Evolutionary conservation across 257 asterid genomes (phyloP).

Genomic region (Solanum clarkiae): DNA sequence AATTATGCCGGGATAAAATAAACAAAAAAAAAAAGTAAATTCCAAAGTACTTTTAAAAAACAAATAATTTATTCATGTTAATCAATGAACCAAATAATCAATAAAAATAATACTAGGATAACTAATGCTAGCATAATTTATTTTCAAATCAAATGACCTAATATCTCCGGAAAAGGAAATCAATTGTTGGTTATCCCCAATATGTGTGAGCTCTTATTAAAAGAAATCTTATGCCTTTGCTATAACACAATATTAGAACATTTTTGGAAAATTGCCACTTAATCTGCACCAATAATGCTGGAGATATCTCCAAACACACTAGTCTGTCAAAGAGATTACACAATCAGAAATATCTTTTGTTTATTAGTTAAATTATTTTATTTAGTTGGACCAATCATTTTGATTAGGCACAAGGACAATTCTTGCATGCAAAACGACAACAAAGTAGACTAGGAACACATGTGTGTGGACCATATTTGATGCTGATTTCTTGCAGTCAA

Average conservation of each 20-base stretch:
- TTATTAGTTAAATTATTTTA: background rate
- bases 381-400: background rate
- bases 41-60: background rate
- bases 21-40: no score
- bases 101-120: no score
- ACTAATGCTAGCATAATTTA: no score
- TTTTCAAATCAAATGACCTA: no score
- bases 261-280: background rate
- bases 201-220: background rate
- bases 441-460: background rate
- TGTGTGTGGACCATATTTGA: background rate
- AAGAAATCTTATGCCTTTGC: background rate
- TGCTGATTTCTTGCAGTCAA: slow-evolving; percentile 7
- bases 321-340: background rate
- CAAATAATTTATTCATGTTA: no score
- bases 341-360: background rate
- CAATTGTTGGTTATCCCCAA: background rate
- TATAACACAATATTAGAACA: background rate
- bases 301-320: background rate
- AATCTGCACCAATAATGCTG: background rate
- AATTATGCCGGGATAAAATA: no score
- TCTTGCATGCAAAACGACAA: background rate
- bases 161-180: background rate
- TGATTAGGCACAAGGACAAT: background rate
- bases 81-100: no score